Conservation (phyloP, 1,284 basidiomycete genomes). For the Ceratobasidium papillatum region DNA sequence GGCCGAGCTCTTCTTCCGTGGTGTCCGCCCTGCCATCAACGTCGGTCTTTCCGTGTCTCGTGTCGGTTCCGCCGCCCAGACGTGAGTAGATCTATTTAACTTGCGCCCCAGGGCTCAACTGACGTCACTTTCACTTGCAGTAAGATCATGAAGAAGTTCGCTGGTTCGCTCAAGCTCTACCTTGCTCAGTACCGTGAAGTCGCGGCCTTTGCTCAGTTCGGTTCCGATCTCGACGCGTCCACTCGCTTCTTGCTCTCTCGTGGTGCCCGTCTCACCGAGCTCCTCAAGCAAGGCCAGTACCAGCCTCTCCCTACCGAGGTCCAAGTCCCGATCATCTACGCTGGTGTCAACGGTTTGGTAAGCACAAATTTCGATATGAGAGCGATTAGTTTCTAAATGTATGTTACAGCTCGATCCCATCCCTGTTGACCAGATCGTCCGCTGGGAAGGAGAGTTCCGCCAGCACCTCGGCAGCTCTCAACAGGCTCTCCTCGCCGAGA, state of each 20-base stretch:
- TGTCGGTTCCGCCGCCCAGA: constrained; percentile 99
- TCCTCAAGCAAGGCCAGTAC: constrained; percentile 99
- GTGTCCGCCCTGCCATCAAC: constrained; percentile 98
- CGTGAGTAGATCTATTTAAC: constrained; percentile 61
- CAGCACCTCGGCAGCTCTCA: constrained; percentile 79
- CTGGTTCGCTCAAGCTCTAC: constrained; percentile 99
- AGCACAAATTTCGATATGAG: constrained; percentile 49
- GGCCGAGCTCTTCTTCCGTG: constrained; percentile 99
- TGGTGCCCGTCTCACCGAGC: constrained; percentile 98
- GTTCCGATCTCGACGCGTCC: constrained; percentile 99
- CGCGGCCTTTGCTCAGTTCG: constrained; percentile 98
- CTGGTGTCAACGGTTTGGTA: constrained; percentile 97
- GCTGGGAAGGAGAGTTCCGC: constrained; percentile 93
- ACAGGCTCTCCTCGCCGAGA: constrained; percentile 77
- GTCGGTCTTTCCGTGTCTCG: constrained; percentile 99
- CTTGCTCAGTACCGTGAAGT: constrained; percentile 99
- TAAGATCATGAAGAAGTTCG: constrained; percentile 99
- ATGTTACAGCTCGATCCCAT: constrained; percentile 79
- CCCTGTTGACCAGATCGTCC: constrained; percentile 92
- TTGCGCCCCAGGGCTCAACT: background rate
- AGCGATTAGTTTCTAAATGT: constrained; percentile 39
- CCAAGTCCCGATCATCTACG: constrained; percentile 98
- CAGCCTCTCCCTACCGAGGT: constrained; percentile 91
- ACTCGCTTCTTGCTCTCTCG: constrained; percentile 96
- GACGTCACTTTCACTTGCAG: constrained; percentile 52